Evolutionary conservation across 371 early-diverging fungal genomes (phyloP).

Genomic region (Mucor velutinosus): DNA sequence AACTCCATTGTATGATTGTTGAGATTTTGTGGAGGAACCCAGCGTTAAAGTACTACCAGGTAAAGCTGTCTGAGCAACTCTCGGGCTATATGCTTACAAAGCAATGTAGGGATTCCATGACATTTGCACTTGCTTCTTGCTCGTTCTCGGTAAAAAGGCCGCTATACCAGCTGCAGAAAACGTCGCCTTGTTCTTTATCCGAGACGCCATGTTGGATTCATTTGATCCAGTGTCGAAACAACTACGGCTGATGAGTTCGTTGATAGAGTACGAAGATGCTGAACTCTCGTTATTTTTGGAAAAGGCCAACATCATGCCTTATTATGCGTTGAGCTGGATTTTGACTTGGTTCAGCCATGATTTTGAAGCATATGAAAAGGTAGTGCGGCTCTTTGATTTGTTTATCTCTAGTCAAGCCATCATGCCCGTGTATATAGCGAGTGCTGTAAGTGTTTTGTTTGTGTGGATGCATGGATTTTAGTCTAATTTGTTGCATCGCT

Average conservation of each 20-base stretch:
- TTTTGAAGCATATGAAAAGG: conserved; percentile 57
- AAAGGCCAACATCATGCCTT: conserved; percentile 65
- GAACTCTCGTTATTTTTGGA: conserved; percentile 39
- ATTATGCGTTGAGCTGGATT: conserved; percentile 85
- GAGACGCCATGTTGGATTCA: conserved; percentile 56
- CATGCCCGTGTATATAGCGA: conserved; percentile 76
- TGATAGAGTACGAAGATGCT: conserved; percentile 50
- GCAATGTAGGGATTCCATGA: conserved; percentile 53
- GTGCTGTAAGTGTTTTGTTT: conserved; percentile 47
- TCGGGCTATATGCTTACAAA: neutral
- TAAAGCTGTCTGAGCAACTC: conserved; percentile 3
- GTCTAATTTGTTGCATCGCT: neutral
- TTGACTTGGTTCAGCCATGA: conserved; percentile 90
- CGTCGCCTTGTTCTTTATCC: conserved; percentile 50
- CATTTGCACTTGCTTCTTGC: conserved; percentile 52
- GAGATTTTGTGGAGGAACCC: conserved; percentile 59
- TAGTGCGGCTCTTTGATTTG: conserved; percentile 77
- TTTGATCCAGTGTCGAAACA: conserved; percentile 54
- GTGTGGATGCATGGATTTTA: no score
- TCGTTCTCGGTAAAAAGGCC: conserved; percentile 54
- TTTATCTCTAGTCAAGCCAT: conserved; percentile 74
- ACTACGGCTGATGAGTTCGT: conserved; percentile 47
- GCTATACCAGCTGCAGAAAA: conserved; percentile 57
- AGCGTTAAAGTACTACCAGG: conserved; percentile 52
- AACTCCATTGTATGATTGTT: conserved; percentile 48